These are phyloP conservation scores for Petasospora rhodanensis DNA, from an alignment of 1,139 yeast species.

Conservation along the genomic window DNA sequence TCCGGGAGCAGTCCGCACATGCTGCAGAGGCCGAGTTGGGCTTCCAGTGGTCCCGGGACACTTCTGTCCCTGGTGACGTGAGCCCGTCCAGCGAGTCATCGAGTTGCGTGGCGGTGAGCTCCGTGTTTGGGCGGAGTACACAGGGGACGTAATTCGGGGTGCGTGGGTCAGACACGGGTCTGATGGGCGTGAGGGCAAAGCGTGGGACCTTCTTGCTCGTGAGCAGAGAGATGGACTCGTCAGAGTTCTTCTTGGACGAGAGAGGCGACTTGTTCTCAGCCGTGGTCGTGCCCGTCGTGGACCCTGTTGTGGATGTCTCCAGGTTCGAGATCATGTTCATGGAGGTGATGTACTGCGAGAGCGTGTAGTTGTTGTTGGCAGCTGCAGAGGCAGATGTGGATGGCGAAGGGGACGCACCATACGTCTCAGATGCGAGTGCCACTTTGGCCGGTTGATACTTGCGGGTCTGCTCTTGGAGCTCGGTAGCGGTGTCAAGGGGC, in stretches of 20 bases:
- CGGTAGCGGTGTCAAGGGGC: not conserved
- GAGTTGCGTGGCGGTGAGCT: constrained; percentile 1
- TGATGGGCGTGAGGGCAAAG: constrained; percentile 20
- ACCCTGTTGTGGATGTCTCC: constrained; percentile 4
- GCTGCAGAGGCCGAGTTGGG: constrained; percentile 61
- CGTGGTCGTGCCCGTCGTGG: too few relatives aligned
- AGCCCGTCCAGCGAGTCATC: too few relatives aligned
- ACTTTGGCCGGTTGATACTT: constrained; percentile 25
- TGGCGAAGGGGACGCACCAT: constrained; percentile 11
- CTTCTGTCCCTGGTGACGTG: not conserved
- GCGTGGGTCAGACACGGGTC: constrained; percentile 22
- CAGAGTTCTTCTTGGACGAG: constrained; percentile 21
- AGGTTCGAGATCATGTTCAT: constrained; percentile 14
- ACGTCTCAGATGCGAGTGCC: constrained; percentile 14
- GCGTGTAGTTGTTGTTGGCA: constrained; percentile 12
- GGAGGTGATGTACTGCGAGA: constrained; percentile 13
- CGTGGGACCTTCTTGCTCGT: constrained; percentile 14
- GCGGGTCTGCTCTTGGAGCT: not conserved
- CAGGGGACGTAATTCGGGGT: constrained; percentile 25
- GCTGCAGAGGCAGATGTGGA: constrained; percentile 16
- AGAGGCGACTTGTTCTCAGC: constrained; percentile 11
- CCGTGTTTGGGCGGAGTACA: constrained; percentile 21
- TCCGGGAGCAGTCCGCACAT: constrained; percentile 61
- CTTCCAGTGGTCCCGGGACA: constrained; percentile 64
- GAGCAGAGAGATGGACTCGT: constrained; percentile 18